phyloP scores from a whole-genome alignment of 768 basidiomycete genomes.

The Russula abietina region DNA sequence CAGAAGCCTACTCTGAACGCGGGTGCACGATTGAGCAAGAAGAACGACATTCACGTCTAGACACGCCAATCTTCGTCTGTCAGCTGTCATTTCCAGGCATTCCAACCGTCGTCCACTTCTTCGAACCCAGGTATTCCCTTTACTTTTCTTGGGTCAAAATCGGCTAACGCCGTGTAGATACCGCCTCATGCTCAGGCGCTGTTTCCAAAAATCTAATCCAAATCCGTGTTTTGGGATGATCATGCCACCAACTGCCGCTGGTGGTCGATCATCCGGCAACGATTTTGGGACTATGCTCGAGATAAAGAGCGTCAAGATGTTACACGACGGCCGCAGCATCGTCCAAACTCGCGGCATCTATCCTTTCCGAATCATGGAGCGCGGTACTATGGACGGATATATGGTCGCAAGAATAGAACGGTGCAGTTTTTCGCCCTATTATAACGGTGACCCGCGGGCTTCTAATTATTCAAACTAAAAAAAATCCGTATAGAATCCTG shows the following conservation, averaged over 20 bases:
- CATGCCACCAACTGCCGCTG: conserved; percentile 51
- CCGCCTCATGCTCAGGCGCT: conserved; percentile 94
- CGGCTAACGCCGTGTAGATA: conserved; percentile 43
- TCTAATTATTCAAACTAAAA: background rate
- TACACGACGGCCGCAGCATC: conserved; percentile 85
- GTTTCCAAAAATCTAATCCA: conserved; percentile 62
- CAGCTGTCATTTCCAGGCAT: conserved; percentile 88
- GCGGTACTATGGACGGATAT: conserved; percentile 83
- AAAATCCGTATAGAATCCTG: conserved; percentile 25
- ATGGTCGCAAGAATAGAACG: conserved; percentile 76
- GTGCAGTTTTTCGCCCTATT: conserved; percentile 26
- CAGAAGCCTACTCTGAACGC: conserved; percentile 58
- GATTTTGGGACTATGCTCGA: conserved; percentile 94
- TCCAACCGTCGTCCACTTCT: conserved; percentile 86
- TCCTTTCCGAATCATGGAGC: conserved; percentile 83
- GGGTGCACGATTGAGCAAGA: conserved; percentile 61
- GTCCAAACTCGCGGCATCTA: conserved; percentile 66
- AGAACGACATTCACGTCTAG: conserved; percentile 69
- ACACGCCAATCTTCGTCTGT: conserved; percentile 89
- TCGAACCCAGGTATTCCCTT: conserved; percentile 65
- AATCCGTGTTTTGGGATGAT: conserved; percentile 90
- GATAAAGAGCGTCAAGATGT: conserved; percentile 79
- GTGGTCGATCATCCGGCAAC: conserved; percentile 30
- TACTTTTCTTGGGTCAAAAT: background rate
- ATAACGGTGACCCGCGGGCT: background rate